Evolutionary conservation across 345 rosid genomes (phyloP).

Genomic region (Trapa bicornis): DNA sequence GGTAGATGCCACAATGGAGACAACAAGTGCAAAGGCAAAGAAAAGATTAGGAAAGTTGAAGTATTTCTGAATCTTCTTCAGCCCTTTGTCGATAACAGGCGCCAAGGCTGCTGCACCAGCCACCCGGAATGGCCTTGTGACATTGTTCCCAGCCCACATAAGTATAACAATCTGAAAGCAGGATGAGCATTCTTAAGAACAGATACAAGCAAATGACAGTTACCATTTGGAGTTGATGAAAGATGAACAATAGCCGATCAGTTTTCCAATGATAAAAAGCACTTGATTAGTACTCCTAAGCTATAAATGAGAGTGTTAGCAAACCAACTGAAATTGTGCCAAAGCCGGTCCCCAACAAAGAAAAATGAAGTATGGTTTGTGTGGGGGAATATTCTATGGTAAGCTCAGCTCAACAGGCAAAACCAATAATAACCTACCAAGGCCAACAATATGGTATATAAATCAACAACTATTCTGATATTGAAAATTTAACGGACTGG

Average conservation of each 20-base stretch:
- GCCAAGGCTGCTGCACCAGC: conserved; percentile 33
- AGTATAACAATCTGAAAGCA: conserved; percentile 24
- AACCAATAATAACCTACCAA: not conserved
- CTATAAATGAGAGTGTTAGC: not conserved
- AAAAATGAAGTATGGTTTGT: not conserved
- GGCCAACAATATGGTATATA: not conserved
- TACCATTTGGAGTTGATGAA: not conserved
- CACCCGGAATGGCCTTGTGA: conserved; percentile 30
- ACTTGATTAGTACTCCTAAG: not conserved
- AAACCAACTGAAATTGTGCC: not conserved
- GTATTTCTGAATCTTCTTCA: conserved; percentile 24
- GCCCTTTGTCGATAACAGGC: conserved; percentile 22
- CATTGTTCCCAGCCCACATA: conserved; percentile 34
- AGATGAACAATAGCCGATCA: not conserved
- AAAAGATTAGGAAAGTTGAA: conserved; percentile 19
- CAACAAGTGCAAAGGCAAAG: conserved; percentile 15
- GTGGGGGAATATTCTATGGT: no score
- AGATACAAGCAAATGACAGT: not conserved
- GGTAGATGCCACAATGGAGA: conserved; percentile 15
- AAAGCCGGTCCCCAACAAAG: not conserved
- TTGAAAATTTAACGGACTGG: not conserved
- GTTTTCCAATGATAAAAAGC: not conserved
- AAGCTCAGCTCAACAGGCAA: not conserved
- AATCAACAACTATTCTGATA: not conserved
- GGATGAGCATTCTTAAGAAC: not conserved